A percentile compares a stretch with the other conserved stretches of the same genome.
phyloP scores from a whole-genome alignment of 2,329 filamentous ascomycete species.

The Nemania diffusa region DNA sequence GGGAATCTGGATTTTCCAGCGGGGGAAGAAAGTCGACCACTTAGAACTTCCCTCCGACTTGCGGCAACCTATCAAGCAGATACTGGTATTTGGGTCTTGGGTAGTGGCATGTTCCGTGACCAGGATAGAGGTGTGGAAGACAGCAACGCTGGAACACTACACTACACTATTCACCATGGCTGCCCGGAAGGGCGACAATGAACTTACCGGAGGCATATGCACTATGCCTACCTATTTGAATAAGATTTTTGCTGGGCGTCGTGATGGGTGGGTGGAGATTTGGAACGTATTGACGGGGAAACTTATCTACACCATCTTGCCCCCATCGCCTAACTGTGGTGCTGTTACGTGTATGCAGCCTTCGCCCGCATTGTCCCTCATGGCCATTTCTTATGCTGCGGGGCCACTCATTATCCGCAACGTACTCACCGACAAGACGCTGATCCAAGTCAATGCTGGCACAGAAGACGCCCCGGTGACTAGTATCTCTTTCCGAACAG shows the following conservation, averaged over 20 bases:
- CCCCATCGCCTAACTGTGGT: slow-evolving; percentile 76
- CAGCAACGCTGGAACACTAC: slow-evolving; percentile 84
- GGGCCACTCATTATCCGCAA: slow-evolving; percentile 85
- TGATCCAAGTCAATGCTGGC: slow-evolving; percentile 76
- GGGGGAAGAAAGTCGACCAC: slow-evolving; percentile 84
- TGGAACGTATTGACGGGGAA: slow-evolving; percentile 97
- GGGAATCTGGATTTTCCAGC: slow-evolving; percentile 91
- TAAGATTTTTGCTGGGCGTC: slow-evolving; percentile 90
- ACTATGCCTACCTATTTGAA: slow-evolving; percentile 96
- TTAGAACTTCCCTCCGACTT: slow-evolving; percentile 74
- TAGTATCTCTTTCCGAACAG: slow-evolving; percentile 89
- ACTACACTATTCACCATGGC: slow-evolving; percentile 77
- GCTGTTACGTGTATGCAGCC: slow-evolving; percentile 88
- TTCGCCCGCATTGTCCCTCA: slow-evolving; percentile 82
- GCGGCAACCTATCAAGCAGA: slow-evolving; percentile 76
- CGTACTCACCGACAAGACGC: slow-evolving; percentile 77
- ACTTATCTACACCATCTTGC: slow-evolving; percentile 88
- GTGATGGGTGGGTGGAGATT: slow-evolving; percentile 91
- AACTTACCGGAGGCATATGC: slow-evolving; percentile 81
- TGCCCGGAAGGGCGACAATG: slow-evolving; percentile 66
- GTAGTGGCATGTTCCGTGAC: slow-evolving; percentile 81
- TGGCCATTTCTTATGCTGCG: slow-evolving; percentile 87
- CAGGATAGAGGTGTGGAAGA: slow-evolving; percentile 90
- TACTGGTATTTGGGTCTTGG: slow-evolving; percentile 91
- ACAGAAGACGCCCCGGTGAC: slow-evolving; percentile 74